These are phyloP conservation scores for Cyanidiococcus yangmingshanensis DNA, from an alignment of 23 red algal genomes.

Conservation along the genomic window DNA sequence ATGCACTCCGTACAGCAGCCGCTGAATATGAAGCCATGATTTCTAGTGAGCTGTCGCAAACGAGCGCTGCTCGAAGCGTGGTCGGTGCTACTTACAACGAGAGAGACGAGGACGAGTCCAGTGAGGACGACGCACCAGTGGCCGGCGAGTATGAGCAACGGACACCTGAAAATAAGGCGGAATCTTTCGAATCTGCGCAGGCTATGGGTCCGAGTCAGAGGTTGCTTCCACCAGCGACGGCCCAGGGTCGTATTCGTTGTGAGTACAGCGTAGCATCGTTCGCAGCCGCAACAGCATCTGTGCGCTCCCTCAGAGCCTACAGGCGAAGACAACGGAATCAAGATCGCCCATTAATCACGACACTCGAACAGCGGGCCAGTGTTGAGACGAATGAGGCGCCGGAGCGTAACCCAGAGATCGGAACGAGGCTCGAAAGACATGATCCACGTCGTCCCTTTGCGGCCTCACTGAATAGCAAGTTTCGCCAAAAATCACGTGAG, in stretches of 20 bases:
- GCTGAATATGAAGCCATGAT: neutral
- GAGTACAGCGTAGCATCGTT: slow-evolving; percentile 32
- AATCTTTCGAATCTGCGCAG: too few relatives aligned
- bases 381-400: too few relatives aligned
- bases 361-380: neutral
- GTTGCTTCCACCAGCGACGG: slow-evolving; percentile 11
- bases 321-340: neutral
- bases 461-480: slow-evolving; percentile 10
- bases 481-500: neutral
- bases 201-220: too few relatives aligned
- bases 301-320: neutral
- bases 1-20: neutral
- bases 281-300: neutral
- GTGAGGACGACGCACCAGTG: neutral
- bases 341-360: neutral
- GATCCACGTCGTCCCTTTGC: too few relatives aligned
- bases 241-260: slow-evolving; percentile 1
- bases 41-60: too few relatives aligned
- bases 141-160: neutral
- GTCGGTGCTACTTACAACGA: too few relatives aligned
- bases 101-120: neutral
- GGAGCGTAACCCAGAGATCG: too few relatives aligned
- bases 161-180: neutral
- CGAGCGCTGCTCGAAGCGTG: too few relatives aligned
- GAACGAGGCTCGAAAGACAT: too few relatives aligned